These are phyloP conservation scores for Rhynchospora tenuis DNA, from an alignment of 176 grass and related monocot species.

Conservation along the genomic window DNA sequence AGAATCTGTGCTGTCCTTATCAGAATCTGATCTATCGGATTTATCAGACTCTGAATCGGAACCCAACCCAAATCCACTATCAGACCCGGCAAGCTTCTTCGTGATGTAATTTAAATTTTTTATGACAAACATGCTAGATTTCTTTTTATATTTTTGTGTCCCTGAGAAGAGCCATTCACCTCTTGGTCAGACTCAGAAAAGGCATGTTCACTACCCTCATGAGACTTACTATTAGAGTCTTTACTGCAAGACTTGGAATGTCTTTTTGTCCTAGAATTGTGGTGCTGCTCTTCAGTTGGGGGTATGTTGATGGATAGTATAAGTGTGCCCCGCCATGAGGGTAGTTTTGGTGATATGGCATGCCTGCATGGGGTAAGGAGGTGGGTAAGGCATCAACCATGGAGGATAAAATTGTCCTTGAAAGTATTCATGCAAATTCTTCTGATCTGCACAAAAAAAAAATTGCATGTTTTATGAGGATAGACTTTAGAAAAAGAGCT, in stretches of 20 bases:
- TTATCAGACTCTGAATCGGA: slow-evolving; percentile 43
- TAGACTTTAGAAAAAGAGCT: not conserved
- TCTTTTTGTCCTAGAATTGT: slow-evolving; percentile 24
- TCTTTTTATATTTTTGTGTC: slow-evolving; percentile 68
- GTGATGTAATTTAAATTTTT: slow-evolving; percentile 83
- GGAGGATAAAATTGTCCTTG: slow-evolving; percentile 67
- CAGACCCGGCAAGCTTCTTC: slow-evolving; percentile 54
- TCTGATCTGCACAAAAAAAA: slow-evolving; percentile 39
- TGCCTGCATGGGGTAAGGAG: slow-evolving; percentile 72
- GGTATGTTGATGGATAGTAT: slow-evolving; percentile 62
- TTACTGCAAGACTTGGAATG: slow-evolving; percentile 41
- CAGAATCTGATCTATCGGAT: slow-evolving; percentile 17
- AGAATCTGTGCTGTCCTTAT: slow-evolving; percentile 38
- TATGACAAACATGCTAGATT: slow-evolving; percentile 69
- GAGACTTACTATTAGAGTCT: slow-evolving; percentile 52
- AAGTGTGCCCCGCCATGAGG: slow-evolving; percentile 37
- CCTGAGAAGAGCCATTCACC: slow-evolving; percentile 34
- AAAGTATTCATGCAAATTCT: slow-evolving; percentile 46
- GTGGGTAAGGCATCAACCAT: slow-evolving; percentile 82
- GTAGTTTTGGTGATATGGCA: slow-evolving; percentile 78
- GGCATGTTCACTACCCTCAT: slow-evolving; percentile 57
- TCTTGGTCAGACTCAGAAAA: slow-evolving; percentile 34
- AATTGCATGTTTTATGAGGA: not conserved
- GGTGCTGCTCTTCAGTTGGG: slow-evolving; percentile 50
- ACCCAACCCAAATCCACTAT: slow-evolving; percentile 50